Evolutionary conservation across 768 basidiomycete species (phyloP).

Genomic region (Phylloporus arenicola): DNA sequence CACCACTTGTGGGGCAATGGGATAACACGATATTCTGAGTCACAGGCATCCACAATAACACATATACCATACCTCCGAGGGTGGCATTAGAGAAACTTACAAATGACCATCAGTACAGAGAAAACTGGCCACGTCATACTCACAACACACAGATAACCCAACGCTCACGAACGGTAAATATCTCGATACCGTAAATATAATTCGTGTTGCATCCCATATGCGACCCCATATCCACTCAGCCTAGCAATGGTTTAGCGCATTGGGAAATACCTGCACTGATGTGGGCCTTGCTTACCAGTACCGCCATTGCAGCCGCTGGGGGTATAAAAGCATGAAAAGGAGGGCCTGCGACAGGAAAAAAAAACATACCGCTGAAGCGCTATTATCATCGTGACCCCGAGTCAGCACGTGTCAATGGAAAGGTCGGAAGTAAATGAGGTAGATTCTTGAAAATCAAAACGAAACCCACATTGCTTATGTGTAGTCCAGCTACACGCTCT

Average conservation of each 20-base stretch:
- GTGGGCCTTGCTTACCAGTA: constrained; percentile 7
- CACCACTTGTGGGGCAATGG: neutral
- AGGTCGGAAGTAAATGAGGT: neutral
- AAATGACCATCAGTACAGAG: neutral
- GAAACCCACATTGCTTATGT: constrained; percentile 9
- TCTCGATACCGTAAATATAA: constrained; percentile 15
- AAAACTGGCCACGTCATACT: neutral
- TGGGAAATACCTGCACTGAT: neutral
- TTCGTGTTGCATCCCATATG: constrained; percentile 12
- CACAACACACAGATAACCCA: constrained; percentile 12
- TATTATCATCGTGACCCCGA: neutral
- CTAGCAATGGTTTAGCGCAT: constrained; percentile 2
- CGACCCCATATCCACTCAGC: constrained; percentile 17
- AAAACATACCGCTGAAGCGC: constrained; percentile 13
- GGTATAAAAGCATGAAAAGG: neutral
- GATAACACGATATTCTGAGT: neutral
- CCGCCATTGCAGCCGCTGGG: constrained; percentile 11
- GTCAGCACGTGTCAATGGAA: neutral
- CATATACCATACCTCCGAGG: constrained; percentile 2
- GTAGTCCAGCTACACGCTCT: constrained; percentile 7
- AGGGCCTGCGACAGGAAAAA: neutral
- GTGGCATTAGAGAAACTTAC: constrained; percentile 5
- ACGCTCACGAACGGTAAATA: constrained; percentile 16
- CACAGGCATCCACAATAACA: neutral
- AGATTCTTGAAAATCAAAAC: neutral